Conservation (phyloP, 768 basidiomycete genomes). For the Boletus tylopilopsis region DNA sequence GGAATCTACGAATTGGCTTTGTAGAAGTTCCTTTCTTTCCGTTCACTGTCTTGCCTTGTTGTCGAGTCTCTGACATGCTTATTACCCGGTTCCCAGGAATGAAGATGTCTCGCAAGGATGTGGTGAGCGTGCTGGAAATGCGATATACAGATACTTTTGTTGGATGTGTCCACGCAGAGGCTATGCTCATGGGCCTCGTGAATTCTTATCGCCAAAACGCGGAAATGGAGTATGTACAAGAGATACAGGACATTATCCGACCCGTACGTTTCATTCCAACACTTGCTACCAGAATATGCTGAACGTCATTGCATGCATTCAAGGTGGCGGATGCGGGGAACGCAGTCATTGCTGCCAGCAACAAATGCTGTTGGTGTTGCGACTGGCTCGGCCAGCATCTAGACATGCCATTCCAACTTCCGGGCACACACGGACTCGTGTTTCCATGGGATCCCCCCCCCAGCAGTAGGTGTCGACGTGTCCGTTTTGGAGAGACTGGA, state of each 20-base stretch:
- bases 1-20: background rate
- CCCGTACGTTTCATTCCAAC: background rate
- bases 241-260: background rate
- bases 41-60: background rate
- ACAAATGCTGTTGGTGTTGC: conserved; percentile 1
- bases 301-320: too few species aligned
- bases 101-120: background rate
- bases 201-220: background rate
- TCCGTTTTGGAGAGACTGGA: background rate
- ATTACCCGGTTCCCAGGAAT: background rate
- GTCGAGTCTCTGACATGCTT: background rate
- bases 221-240: background rate
- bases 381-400: background rate
- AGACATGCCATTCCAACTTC: background rate
- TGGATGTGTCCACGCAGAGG: background rate
- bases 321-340: background rate
- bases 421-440: background rate
- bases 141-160: background rate
- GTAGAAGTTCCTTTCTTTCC: background rate
- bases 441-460: conserved; percentile 1
- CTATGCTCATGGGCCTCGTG: background rate
- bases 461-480: background rate
- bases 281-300: background rate
- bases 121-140: background rate
- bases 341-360: background rate